A percentile compares a stretch with the other conserved stretches of the same genome.
Conservation (phyloP, 176 grass and related monocot genomes). For the Saccharum spontaneum region DNA sequence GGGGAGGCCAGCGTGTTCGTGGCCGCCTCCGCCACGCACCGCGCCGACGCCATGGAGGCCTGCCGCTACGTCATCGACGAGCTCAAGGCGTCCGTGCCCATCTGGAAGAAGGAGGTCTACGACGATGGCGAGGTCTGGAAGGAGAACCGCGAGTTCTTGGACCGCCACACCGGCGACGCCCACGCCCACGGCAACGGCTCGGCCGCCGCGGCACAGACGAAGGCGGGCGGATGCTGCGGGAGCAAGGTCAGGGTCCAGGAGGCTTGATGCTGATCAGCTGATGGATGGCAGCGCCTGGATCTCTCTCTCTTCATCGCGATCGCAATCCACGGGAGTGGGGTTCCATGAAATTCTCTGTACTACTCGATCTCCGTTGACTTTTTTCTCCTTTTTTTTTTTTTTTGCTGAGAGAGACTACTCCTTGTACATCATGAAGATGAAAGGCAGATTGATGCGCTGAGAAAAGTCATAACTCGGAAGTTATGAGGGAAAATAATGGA, state of each 20-base stretch:
- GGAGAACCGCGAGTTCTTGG: conserved; percentile 91
- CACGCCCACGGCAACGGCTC: not conserved
- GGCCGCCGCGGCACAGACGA: not conserved
- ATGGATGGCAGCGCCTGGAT: conserved; percentile 11
- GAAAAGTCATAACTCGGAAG: not conserved
- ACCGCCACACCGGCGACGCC: conserved; percentile 21
- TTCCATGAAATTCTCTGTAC: not conserved
- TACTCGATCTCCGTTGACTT: not conserved
- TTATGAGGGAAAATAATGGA: not conserved
- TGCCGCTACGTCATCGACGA: conserved; percentile 92
- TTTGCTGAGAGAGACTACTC: not conserved
- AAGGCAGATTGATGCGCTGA: not conserved
- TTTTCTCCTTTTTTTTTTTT: not conserved
- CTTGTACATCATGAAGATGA: not conserved
- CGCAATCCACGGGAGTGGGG: not conserved
- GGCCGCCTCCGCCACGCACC: conserved; percentile 78
- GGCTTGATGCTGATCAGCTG: conserved; percentile 2
- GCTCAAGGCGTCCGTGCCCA: conserved; percentile 86
- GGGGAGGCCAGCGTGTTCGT: conserved; percentile 93
- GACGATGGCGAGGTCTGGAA: conserved; percentile 98
- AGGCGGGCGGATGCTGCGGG: conserved; percentile 55
- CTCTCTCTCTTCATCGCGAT: not conserved
- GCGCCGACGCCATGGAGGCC: conserved; percentile 86
- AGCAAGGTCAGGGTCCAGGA: conserved; percentile 63
- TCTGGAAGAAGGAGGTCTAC: conserved; percentile 99